A percentile compares a stretch with the other conserved stretches of the same genome.
Conservation (phyloP, 306 rosid species). For the Quercus glauca region DNA sequence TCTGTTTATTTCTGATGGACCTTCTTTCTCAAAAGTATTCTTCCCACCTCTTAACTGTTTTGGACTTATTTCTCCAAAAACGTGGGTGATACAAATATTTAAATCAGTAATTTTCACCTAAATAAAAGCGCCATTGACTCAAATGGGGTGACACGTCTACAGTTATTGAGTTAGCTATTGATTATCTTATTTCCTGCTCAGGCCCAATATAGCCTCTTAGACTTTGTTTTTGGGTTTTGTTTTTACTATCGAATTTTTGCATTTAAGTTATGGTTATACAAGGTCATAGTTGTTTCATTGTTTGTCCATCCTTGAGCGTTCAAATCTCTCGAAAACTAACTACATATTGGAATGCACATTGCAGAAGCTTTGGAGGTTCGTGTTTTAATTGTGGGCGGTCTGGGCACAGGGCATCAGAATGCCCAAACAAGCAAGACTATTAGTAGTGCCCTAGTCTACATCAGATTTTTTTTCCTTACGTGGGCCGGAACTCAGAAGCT, state of each 20-base stretch:
- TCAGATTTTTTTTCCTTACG: conserved; percentile 23
- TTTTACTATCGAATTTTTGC: not conserved
- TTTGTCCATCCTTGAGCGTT: not conserved
- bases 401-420: conserved; percentile 90
- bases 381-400: conserved; percentile 87
- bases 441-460: conserved; percentile 21
- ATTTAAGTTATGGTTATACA: not conserved
- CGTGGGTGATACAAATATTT: not conserved
- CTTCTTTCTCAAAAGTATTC: not conserved
- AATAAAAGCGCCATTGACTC: not conserved
- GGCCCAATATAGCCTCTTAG: not conserved
- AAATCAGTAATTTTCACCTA: not conserved
- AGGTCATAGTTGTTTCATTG: not conserved
- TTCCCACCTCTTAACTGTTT: not conserved
- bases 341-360: conserved; percentile 25
- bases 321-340: conserved; percentile 16
- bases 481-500: conserved; percentile 32
- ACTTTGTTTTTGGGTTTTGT: not conserved
- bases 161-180: not conserved
- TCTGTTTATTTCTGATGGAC: not conserved
- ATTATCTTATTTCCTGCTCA: not conserved
- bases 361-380: conserved; percentile 81
- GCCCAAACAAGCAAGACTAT: conserved; percentile 62
- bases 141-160: not conserved
- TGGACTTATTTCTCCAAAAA: not conserved